Percentiles rank a stretch among this genome's conserved stretches.
phyloP scores from a whole-genome alignment of 139 green algal genomes.

The Closterium sp. region DNA sequence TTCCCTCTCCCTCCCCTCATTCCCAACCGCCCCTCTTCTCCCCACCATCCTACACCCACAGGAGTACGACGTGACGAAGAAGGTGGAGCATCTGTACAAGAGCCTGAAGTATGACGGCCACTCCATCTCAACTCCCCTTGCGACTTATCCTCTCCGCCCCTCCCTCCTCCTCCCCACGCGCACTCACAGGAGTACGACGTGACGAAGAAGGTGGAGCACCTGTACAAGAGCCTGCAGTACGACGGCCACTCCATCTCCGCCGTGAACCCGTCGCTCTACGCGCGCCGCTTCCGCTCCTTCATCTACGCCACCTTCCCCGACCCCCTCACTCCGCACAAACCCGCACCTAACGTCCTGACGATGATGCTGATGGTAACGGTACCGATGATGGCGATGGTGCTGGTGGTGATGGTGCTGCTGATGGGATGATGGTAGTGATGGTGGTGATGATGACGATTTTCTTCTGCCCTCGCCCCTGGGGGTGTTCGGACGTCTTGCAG shows the following conservation, averaged over 20 bases:
- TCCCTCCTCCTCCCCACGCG: background rate
- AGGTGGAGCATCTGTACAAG: slow-evolving; percentile 83
- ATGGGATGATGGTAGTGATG: background rate
- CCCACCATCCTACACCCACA: slow-evolving; percentile 52
- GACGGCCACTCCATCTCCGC: slow-evolving; percentile 76
- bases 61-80: slow-evolving; percentile 84
- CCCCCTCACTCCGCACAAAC: too few species aligned
- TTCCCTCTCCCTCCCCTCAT: too few species aligned
- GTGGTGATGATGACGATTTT: background rate
- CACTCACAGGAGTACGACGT: slow-evolving; percentile 77
- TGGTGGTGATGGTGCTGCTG: background rate
- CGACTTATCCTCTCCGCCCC: background rate
- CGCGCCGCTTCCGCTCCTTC: slow-evolving; percentile 53
- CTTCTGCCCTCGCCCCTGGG: background rate
- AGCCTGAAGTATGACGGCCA: slow-evolving; percentile 68
- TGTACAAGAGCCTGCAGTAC: slow-evolving; percentile 75
- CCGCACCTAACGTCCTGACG: too few species aligned
- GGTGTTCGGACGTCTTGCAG: background rate
- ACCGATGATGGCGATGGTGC: too few species aligned
- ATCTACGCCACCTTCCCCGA: slow-evolving; percentile 15
- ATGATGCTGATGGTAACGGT: too few species aligned
- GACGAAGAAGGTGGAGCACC: slow-evolving; percentile 81
- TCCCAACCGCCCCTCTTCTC: too few species aligned
- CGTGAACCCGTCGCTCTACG: slow-evolving; percentile 74
- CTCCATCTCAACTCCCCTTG: slow-evolving; percentile 67